phyloP scores from a whole-genome alignment of 257 asterid genomes.

The Plantago ovata region DNA sequence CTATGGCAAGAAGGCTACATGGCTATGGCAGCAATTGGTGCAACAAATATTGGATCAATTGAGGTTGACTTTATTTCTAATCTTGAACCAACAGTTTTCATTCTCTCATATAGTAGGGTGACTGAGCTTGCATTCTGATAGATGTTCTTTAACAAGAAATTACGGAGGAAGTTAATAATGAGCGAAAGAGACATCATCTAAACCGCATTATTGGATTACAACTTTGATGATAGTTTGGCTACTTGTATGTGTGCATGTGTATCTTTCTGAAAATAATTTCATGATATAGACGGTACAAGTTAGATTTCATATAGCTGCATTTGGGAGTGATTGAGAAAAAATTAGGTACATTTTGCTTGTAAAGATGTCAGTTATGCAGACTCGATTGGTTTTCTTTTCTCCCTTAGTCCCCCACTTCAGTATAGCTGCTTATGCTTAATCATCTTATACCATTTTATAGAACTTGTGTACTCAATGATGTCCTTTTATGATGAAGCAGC shows the following conservation, averaged over 20 bases:
- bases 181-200: not conserved
- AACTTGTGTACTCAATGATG: not conserved
- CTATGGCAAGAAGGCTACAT: constrained; percentile 85
- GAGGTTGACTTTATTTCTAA: constrained; percentile 50
- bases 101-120: constrained; percentile 2
- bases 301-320: constrained; percentile 1
- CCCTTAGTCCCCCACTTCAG: too few relatives aligned
- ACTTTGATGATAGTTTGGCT: too few relatives aligned
- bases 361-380: not conserved
- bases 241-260: too few relatives aligned
- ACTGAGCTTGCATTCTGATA: constrained; percentile 8
- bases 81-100: constrained; percentile 14
- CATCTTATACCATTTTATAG: constrained; percentile 1
- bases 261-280: too few relatives aligned
- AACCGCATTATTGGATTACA: too few relatives aligned
- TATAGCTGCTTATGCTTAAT: not conserved
- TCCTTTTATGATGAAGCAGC: constrained; percentile 36
- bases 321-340: not conserved
- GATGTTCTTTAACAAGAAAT: constrained; percentile 11
- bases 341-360: not conserved
- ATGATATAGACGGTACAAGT: not conserved
- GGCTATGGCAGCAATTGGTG: constrained; percentile 98
- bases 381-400: not conserved
- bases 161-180: constrained; percentile 6
- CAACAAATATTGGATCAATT: constrained; percentile 91